A percentile compares a stretch with the other conserved stretches of the same genome.
Evolutionary conservation across 768 basidiomycete genomes (phyloP).

Genomic region (Saitozyma sp.): DNA sequence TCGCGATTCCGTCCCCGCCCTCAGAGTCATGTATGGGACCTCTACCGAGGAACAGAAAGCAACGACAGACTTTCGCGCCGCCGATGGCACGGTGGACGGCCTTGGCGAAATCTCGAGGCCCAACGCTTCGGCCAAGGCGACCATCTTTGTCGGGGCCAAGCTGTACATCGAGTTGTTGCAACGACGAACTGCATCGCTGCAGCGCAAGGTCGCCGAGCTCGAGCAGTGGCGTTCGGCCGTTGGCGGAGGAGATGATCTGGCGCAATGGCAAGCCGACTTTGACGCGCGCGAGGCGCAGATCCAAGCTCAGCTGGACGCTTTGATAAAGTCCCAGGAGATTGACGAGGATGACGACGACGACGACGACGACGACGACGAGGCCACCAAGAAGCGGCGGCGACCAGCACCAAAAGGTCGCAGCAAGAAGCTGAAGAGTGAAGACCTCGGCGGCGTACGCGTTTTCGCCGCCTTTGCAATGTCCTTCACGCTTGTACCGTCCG

Average conservation of each 20-base stretch:
- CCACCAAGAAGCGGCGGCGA: constrained; percentile 28
- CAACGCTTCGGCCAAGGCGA: constrained; percentile 48
- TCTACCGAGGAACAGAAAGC: constrained; percentile 41
- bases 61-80: constrained; percentile 42
- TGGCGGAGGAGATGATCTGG: constrained; percentile 31
- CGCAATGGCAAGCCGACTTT: constrained; percentile 34
- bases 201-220: constrained; percentile 39
- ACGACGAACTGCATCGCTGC: constrained; percentile 26
- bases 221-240: constrained; percentile 33
- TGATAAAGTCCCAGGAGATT: constrained; percentile 15
- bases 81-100: constrained; percentile 45
- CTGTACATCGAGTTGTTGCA: constrained; percentile 50
- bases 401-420: constrained; percentile 16
- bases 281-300: constrained; percentile 22
- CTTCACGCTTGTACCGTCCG: constrained; percentile 40
- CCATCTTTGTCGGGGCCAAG: constrained; percentile 46
- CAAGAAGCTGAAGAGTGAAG: constrained; percentile 9
- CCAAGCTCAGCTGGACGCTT: constrained; percentile 11
- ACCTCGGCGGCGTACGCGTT: constrained; percentile 19
- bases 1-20: constrained; percentile 50
- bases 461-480: constrained; percentile 48
- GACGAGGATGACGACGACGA: constrained; percentile 23
- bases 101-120: constrained; percentile 48
- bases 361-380: constrained; percentile 33
- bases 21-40: constrained; percentile 48